Evolutionary conservation across 495 filamentous ascomycete genomes (phyloP).

Genomic region (Cladorrhinum samala): DNA sequence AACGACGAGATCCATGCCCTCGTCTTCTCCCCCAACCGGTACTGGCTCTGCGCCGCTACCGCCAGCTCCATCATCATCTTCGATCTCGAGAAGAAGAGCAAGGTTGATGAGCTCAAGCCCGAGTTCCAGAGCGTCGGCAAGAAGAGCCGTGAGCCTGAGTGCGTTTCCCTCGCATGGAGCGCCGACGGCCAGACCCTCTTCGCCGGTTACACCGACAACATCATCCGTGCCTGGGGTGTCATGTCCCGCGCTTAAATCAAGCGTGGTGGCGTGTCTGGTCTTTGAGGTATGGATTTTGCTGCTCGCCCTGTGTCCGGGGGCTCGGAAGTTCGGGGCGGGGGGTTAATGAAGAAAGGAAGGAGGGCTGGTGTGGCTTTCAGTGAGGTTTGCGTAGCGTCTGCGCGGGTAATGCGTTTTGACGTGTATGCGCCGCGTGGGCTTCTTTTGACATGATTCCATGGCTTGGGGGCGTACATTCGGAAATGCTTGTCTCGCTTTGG

Average conservation of each 20-base stretch:
- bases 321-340: constrained; percentile 14
- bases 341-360: constrained; percentile 7
- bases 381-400: constrained; percentile 25
- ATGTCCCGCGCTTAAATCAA: constrained; percentile 60
- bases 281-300: constrained; percentile 15
- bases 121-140: constrained; percentile 94
- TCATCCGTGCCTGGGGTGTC: constrained; percentile 99
- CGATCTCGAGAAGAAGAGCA: constrained; percentile 99
- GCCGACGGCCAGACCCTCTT: constrained; percentile 98
- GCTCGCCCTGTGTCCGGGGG: constrained; percentile 7
- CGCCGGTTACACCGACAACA: constrained; percentile 99
- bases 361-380: constrained; percentile 2
- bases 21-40: constrained; percentile 99
- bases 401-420: constrained; percentile 16
- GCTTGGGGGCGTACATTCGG: constrained; percentile 34
- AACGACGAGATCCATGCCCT: constrained; percentile 99
- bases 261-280: neutral
- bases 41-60: constrained; percentile 99
- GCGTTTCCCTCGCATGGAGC: constrained; percentile 91
- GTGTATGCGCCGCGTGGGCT: constrained; percentile 13
- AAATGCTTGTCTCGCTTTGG: constrained; percentile 34
- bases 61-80: constrained; percentile 98
- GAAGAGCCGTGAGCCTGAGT: constrained; percentile 99
- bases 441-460: constrained; percentile 30
- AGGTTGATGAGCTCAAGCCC: constrained; percentile 99